Base-by-base conservation (phyloP, 331 rosid genomes). In the Arachis monticola region DNA sequence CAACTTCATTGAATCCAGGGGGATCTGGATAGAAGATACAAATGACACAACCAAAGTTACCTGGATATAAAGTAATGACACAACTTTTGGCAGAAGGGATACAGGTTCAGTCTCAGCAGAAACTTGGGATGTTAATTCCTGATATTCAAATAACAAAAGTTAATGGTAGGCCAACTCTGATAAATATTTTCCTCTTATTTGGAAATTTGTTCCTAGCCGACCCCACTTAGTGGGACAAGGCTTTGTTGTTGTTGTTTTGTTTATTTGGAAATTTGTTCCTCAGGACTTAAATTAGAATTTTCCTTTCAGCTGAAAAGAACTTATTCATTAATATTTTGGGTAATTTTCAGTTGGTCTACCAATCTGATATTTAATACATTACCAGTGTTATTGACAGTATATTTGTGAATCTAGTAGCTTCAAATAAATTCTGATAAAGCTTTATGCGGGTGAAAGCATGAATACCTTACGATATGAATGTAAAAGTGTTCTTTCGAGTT, bases 381-480 rank as follows among this genome's bases (percentile, higher is more conserved):
- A 32, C 35, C 82, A 82, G 35, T 60, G 60, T 59, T 41, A n/a
- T 73, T 70, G 74, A 22, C 67, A 70, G 40, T 35, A 30, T 42
- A 41, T 74, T 46, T 62, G 46, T 42, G 10, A 72, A 44, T 58
- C 71, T 48, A 27, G 27, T 22, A 22, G 72, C 32, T 60, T 56
- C 17, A 64, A 45, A 30, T 10, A 70, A 48, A 64, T 38, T 74
- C 22, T 41, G 48, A 41, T 5, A 74, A 35, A 41, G 35, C 61
- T 38, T 62, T 44, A 61, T 59, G 70, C 13, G 74, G 47, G 63
- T 50, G 31, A 48, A 73, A 78, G 56, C 70, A 78, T 41, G 41
- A 70, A 78, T 87, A 95, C 99, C 99, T 92, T 95, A 0, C 97
- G 97, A 87, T 92, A 92, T 5, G 91, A 87, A 87, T 92, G 99